Conservation (phyloP, 2,329 filamentous ascomycete species). For the Clarireedia paspali region DNA sequence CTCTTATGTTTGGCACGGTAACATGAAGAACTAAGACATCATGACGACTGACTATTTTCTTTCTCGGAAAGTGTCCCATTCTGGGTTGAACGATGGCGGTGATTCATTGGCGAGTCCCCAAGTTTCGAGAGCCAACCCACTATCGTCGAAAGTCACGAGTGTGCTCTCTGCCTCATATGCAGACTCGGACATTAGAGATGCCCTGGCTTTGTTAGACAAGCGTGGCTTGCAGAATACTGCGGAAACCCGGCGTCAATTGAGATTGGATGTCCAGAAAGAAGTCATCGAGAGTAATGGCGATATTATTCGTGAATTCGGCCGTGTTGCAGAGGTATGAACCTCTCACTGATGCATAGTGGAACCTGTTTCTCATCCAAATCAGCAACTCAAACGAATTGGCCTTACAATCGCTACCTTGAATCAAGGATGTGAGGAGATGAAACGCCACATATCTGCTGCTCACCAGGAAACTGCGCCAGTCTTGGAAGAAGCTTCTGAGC, state of each 20-base stretch:
- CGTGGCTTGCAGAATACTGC: conserved; percentile 65
- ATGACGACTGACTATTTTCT: conserved; percentile 27
- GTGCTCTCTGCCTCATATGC: conserved; percentile 89
- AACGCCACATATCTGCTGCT: conserved; percentile 65
- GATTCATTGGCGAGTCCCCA: conserved; percentile 22
- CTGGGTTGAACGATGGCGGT: conserved; percentile 19
- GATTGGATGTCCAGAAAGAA: conserved; percentile 81
- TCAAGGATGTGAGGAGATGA: conserved; percentile 72
- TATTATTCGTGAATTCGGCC: conserved; percentile 80
- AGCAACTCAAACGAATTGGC: conserved; percentile 86
- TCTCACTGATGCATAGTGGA: not conserved
- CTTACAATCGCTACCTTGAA: conserved; percentile 72
- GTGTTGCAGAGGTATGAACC: conserved; percentile 69
- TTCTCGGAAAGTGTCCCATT: conserved; percentile 14
- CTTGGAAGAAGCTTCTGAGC: conserved; percentile 65
- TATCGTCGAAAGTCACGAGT: conserved; percentile 74
- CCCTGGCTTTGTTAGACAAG: conserved; percentile 69
- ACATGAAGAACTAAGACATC: not conserved
- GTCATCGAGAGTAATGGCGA: conserved; percentile 88
- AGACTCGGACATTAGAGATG: conserved; percentile 84
- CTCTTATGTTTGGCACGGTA: too few relatives aligned
- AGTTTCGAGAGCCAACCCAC: conserved; percentile 43
- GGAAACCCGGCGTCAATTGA: conserved; percentile 69
- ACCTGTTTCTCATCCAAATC: conserved; percentile 24
- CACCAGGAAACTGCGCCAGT: conserved; percentile 67